phyloP scores from a whole-genome alignment of 305 asterid genomes.

The Rubia occidens region DNA sequence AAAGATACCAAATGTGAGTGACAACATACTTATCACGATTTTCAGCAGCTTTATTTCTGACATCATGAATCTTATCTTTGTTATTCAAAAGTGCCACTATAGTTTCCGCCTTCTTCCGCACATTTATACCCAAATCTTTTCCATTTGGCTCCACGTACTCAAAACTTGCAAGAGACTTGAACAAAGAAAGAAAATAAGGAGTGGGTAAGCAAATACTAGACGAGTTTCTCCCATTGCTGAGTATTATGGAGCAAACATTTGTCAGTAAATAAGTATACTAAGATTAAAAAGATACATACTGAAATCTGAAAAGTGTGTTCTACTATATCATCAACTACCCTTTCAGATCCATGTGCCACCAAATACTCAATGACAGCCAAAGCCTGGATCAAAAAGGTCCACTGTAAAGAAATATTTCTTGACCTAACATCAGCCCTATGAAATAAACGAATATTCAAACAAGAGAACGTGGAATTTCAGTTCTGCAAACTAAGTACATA shows the following conservation, averaged over 20 bases:
- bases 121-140: conserved; percentile 86
- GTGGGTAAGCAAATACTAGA: conserved; percentile 10
- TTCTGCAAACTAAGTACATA: not conserved
- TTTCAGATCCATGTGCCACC: conserved; percentile 92
- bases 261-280: not conserved
- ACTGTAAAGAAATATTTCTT: not conserved
- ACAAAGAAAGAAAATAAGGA: conserved; percentile 18
- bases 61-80: conserved; percentile 90
- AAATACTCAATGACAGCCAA: conserved; percentile 88
- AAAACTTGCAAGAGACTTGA: conserved; percentile 73
- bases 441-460: not conserved
- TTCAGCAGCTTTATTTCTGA: conserved; percentile 71
- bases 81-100: conserved; percentile 66
- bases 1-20: conserved; percentile 18
- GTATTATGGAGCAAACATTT: not conserved
- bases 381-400: conserved; percentile 33
- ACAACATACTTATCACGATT: conserved; percentile 71
- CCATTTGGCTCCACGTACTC: conserved; percentile 90
- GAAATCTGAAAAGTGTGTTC: conserved; percentile 91
- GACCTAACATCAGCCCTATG: not conserved
- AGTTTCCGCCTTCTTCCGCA: conserved; percentile 84
- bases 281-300: conserved; percentile 38
- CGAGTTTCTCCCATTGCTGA: not conserved
- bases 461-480: conserved; percentile 3
- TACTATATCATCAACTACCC: conserved; percentile 85